Evolutionary conservation across 2,329 filamentous ascomycete species (phyloP), one percentile per base, ranked within the genome.

Genomic region (Colletotrichum viniferum): DNA sequence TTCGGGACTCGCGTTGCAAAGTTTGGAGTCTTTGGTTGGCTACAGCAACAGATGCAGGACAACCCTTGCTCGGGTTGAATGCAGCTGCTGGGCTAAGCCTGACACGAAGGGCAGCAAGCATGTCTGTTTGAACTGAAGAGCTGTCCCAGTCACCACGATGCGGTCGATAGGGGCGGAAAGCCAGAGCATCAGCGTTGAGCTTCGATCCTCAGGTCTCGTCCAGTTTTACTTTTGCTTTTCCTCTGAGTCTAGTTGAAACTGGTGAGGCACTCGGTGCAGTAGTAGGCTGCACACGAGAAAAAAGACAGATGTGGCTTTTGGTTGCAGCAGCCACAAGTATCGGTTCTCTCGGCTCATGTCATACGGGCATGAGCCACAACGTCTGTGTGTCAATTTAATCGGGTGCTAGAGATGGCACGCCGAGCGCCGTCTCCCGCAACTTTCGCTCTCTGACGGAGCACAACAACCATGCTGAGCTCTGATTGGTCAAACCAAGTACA

Each of bases 11-110:
- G 38, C 36, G 24, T 60, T 24, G 30, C 21, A 34, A 26, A 66
- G 8, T 55, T 66, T 66, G 61, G 63, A 61, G 52, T 48, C 28
- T 66, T 28, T 65, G 61, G 68, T 71, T 71, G 72, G 68, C 68
- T 55, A 61, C 28, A 71, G 72, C 72, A 71, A 74, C 61, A 48
- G 30, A 48, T 56, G 24, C 43, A 66, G 60, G 36, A 38, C 52
- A 66, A 74, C 36, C 68, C 72, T 61, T 72, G 72, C 34, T 74
- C 56, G 16, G 30, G 28, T 21, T 65, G 26, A 55, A 38, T 60
- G 65, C 16, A 13, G 63, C 48, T n/a, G n/a, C 30, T 61, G 60
- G 71, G 61, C 67, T 61, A 26, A 61, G 66, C 32, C 56, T 43
- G 28, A 60, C 43, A 60, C 13, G 48, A 21, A 21, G 30, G 36